Conservation (phyloP, 2,329 filamentous ascomycete species). For the Phoma herbarum region DNA sequence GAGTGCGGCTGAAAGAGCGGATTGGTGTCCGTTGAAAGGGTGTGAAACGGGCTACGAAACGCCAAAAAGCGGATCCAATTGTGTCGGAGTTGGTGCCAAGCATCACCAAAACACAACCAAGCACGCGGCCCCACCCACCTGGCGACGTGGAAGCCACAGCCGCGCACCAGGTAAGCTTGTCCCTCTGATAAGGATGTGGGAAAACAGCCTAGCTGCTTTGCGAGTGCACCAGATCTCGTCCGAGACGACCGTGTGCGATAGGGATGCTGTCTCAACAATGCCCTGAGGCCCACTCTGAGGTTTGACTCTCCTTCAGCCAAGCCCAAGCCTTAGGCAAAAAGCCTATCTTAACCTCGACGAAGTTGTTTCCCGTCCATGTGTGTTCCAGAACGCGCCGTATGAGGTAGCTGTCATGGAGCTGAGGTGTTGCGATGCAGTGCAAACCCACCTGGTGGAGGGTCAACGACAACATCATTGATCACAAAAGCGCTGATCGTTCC, state of each 20-base stretch:
- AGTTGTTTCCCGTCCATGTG: conserved; percentile 2
- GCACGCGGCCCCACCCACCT: conserved; percentile 35
- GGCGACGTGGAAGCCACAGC: conserved; percentile 36
- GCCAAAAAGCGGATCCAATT: conserved; percentile 40
- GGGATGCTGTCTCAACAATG: conserved; percentile 31
- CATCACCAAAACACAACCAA: conserved; percentile 40
- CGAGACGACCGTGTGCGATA: conserved; percentile 24
- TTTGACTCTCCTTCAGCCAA: conserved; percentile 33
- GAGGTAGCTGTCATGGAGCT: conserved; percentile 3
- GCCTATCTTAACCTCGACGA: conserved; percentile 29
- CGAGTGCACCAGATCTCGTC: conserved; percentile 25
- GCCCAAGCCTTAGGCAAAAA: conserved; percentile 37
- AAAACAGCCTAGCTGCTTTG: conserved; percentile 26
- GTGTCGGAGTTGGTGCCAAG: conserved; percentile 44
- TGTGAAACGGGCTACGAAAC: conserved; percentile 49
- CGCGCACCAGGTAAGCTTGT: conserved; percentile 28
- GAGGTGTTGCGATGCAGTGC: conserved; percentile 3
- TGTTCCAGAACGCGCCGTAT: conserved; percentile 15
- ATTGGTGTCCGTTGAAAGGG: conserved; percentile 33
- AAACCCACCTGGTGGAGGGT: conserved; percentile 3
- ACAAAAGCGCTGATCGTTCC: conserved; percentile 9
- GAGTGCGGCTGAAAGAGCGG: conserved; percentile 40
- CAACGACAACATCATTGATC: conserved; percentile 10
- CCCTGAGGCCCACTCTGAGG: conserved; percentile 30
- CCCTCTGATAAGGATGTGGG: conserved; percentile 26